These are phyloP conservation scores for Cladosporium sp. DNA, from an alignment of 2,329 filamentous ascomycete genomes.

Conservation along the genomic window DNA sequence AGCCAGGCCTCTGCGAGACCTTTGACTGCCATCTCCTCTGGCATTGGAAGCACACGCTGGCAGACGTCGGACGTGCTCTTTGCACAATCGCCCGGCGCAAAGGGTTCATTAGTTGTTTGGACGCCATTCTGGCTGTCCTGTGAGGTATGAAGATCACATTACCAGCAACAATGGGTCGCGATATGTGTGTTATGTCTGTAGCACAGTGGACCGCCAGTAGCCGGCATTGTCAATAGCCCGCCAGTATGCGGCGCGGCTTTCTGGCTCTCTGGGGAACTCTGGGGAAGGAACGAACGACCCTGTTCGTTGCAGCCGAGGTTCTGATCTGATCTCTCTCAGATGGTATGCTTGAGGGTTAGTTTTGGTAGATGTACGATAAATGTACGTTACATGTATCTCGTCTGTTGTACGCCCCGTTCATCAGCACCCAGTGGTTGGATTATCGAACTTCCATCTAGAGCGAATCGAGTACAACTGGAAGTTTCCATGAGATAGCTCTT, in stretches of 20 bases:
- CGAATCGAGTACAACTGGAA: too few species aligned
- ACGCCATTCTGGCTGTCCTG: slow-evolving; percentile 16
- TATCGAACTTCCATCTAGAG: too few species aligned
- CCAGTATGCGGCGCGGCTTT: not conserved
- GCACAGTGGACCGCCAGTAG: slow-evolving; percentile 4
- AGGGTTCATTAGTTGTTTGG: slow-evolving; percentile 7
- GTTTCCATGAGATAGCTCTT: too few species aligned
- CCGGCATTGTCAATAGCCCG: not conserved
- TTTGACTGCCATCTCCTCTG: slow-evolving; percentile 51
- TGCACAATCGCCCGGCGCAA: not conserved
- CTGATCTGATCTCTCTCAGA: not conserved
- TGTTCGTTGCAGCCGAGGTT: not conserved
- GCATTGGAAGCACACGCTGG: slow-evolving; percentile 19
- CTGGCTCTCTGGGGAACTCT: slow-evolving; percentile 10
- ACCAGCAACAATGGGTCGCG: slow-evolving; percentile 1
- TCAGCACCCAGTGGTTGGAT: too few species aligned
- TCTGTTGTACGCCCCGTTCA: not conserved
- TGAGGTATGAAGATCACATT: slow-evolving; percentile 2
- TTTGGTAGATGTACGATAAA: not conserved
- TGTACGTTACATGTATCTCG: too few species aligned
- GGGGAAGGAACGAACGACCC: not conserved
- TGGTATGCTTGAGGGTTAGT: not conserved
- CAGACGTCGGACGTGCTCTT: not conserved
- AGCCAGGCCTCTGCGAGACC: slow-evolving; percentile 59
- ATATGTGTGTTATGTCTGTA: slow-evolving; percentile 5